phyloP scores from a whole-genome alignment of 2,329 filamentous ascomycete species.

The Diaporthe vaccinii region DNA sequence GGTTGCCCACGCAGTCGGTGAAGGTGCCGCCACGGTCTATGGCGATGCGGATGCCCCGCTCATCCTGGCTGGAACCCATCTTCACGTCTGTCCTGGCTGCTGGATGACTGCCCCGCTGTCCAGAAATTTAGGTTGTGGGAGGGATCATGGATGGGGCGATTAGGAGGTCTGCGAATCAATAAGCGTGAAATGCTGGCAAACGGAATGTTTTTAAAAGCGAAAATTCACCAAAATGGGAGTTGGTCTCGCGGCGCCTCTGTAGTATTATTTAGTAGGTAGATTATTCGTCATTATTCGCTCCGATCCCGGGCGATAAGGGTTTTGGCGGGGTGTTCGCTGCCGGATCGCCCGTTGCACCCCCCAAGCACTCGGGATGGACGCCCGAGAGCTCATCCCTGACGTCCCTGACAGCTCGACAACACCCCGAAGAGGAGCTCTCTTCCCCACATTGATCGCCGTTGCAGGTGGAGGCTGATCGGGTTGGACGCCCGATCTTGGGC shows the following conservation, averaged over 20 bases:
- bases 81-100: slow-evolving; percentile 4
- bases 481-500: slow-evolving; percentile 11
- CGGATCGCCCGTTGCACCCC: slow-evolving; percentile 14
- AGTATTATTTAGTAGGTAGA: not conserved
- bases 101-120: not conserved
- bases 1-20: slow-evolving; percentile 91
- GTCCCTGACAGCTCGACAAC: not conserved
- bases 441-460: slow-evolving; percentile 13
- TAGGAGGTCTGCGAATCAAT: no score
- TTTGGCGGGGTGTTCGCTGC: not conserved
- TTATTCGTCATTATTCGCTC: slow-evolving; percentile 15
- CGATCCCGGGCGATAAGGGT: slow-evolving; percentile 16
- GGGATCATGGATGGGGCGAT: not conserved
- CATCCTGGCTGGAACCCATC: slow-evolving; percentile 54
- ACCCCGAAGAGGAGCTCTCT: not conserved
- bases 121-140: not conserved
- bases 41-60: slow-evolving; percentile 79
- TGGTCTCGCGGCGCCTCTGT: not conserved
- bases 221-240: not conserved
- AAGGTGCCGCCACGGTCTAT: slow-evolving; percentile 90
- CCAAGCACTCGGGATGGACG: not conserved
- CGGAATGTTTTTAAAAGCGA: no score
- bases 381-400: slow-evolving; percentile 9
- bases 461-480: slow-evolving; percentile 1
- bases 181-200: not conserved